Evolutionary conservation across 768 basidiomycete species (phyloP).

Genomic region (Rhodotorula sphaerocarpa): DNA sequence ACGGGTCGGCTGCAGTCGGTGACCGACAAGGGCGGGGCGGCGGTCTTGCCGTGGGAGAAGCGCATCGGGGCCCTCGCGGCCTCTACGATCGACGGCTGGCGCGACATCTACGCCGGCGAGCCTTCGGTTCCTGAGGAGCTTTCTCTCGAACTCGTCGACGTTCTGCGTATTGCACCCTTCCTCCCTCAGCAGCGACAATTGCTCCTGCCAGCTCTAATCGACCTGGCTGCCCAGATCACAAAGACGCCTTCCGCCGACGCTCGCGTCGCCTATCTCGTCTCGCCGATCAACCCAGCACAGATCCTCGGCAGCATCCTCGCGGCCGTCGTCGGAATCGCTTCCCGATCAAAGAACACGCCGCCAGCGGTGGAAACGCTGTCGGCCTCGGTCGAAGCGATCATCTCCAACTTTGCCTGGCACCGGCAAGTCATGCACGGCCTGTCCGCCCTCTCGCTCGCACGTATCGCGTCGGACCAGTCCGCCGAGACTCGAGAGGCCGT

Average conservation of each 20-base stretch:
- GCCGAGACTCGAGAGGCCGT: conserved; percentile 42
- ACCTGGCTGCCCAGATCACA: conserved; percentile 26
- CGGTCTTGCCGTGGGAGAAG: conserved; percentile 25
- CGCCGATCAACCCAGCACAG: conserved; percentile 23
- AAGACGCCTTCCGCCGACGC: conserved; percentile 19
- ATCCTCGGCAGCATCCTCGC: conserved; percentile 29
- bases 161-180: conserved; percentile 26
- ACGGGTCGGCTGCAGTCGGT: conserved; percentile 39
- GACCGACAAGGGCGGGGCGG: conserved; percentile 5
- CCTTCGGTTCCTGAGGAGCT: conserved; percentile 8
- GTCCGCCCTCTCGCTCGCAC: conserved; percentile 20
- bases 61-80: conserved; percentile 1
- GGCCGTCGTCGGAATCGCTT: conserved; percentile 12
- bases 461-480: conserved; percentile 18
- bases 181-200: conserved; percentile 10
- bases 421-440: conserved; percentile 33
- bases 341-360: not conserved
- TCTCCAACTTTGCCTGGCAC: conserved; percentile 35
- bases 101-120: not conserved
- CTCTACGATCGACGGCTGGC: conserved; percentile 5
- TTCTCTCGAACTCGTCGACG: conserved; percentile 25
- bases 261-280: conserved; percentile 26
- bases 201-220: conserved; percentile 14
- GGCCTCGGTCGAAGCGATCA: conserved; percentile 20
- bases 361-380: not conserved